Conservation (phyloP, 768 basidiomycete genomes). For the Mycena alexandri region DNA sequence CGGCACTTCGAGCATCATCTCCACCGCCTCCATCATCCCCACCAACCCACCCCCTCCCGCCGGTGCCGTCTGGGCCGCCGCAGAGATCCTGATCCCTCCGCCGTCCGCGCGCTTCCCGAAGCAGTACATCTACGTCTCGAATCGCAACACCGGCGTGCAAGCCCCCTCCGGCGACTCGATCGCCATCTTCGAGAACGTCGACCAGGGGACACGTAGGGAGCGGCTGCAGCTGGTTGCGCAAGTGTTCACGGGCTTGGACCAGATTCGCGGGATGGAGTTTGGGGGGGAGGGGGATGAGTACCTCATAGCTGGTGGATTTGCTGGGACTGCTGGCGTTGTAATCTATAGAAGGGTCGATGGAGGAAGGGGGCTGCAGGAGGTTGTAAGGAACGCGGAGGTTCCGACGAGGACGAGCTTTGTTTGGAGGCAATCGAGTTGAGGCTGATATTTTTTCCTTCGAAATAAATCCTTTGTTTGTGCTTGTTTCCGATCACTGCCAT, state of each 20-base stretch:
- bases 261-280: constrained; percentile 63
- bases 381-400: constrained; percentile 66
- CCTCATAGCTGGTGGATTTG: constrained; percentile 67
- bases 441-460: background rate
- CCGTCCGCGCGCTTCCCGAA: constrained; percentile 49
- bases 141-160: constrained; percentile 56
- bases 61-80: constrained; percentile 55
- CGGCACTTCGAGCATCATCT: constrained; percentile 54
- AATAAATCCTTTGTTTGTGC: too few species aligned
- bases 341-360: constrained; percentile 68
- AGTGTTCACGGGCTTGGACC: constrained; percentile 62
- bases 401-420: constrained; percentile 67
- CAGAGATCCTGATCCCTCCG: constrained; percentile 59
- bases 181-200: constrained; percentile 62
- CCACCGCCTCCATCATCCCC: constrained; percentile 55
- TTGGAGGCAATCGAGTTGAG: constrained; percentile 48
- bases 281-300: constrained; percentile 59
- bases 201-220: constrained; percentile 45
- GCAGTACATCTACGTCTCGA: constrained; percentile 60
- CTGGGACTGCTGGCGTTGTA: constrained; percentile 66
- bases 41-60: constrained; percentile 54
- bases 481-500: too few species aligned
- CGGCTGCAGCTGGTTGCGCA: constrained; percentile 56
- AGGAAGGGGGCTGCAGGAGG: constrained; percentile 63
- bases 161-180: constrained; percentile 61